Base-by-base conservation (phyloP, 176 grass and related monocot species). In the Hordeum marinum region DNA sequence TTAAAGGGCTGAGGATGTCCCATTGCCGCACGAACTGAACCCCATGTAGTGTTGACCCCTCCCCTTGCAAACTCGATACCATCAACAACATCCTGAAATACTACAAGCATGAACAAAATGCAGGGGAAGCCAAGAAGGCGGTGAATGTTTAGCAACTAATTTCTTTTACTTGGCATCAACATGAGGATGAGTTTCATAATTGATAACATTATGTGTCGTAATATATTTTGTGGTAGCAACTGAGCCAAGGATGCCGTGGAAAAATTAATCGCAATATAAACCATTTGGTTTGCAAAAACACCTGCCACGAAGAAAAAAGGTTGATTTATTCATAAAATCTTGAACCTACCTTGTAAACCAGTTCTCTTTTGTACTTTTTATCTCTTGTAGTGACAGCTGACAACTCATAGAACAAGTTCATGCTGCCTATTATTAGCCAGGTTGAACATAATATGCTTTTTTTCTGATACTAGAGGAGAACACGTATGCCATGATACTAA, bases 61-160 rank as follows among this genome's bases (percentile, higher is more conserved):
- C 93, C 96, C 78, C 81, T 91, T 24, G 93, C 96, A 86, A 98
- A 98, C 83, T 98, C 96, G 54, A 98, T 98, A 24, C 91, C 86
- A 89, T 94, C 75, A 80, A 98, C 83, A 26, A 82, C 85, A 79
- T 98, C 93, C 93, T 98, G 87, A 48, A 84, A 80, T 61, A 77
- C 29, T 43, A 41, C 9, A 72, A 29, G 57, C 12, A 83, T 65
- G 77, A 80, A 79, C 23, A 12, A 77, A 82, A 67, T 87, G 68
- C 18, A 83, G 64, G 55, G 75, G 27, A 34, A 8, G 43, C 24
- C 24, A 71, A 25, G 11, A 82, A 29, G 23, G 69, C 29, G 29
- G 11, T 50, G 14, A 31, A 43, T 7, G 5, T 78, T 78, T 62
- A 43, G 9, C 43, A 43, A 63, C 77, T 20, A 63, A 2, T n/a